phyloP scores from a whole-genome alignment of 495 filamentous ascomycete genomes.

The Podospora conica region DNA sequence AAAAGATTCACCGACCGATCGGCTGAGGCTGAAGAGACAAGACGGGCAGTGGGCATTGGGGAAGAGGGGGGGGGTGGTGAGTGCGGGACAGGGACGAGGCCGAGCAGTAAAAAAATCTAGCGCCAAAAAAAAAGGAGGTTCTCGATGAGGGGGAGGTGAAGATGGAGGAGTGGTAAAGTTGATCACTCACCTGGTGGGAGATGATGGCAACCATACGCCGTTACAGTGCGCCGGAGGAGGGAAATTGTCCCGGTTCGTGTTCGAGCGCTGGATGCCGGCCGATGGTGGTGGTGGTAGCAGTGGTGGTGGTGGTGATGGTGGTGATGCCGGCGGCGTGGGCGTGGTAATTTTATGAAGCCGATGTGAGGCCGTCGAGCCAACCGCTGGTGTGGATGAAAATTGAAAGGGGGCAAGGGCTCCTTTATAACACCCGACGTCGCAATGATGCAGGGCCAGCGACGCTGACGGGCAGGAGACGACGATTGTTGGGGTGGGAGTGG shows the following conservation, averaged over 20 bases:
- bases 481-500: background rate
- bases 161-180: background rate
- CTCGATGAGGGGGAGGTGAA: background rate
- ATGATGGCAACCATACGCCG: background rate
- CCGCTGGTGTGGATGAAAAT: conserved; percentile 11
- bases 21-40: conserved; percentile 8
- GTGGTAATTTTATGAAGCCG: background rate
- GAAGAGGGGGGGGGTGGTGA: background rate
- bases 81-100: background rate
- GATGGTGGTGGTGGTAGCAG: background rate
- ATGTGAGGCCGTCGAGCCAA: conserved; percentile 7
- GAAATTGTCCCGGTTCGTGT: background rate
- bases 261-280: background rate
- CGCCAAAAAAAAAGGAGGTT: background rate
- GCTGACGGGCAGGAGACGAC: conserved; percentile 1
- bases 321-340: background rate
- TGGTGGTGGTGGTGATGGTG: background rate
- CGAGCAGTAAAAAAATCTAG: background rate
- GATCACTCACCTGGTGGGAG: conserved; percentile 3
- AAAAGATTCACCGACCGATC: conserved; percentile 3
- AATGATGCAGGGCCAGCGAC: conserved; percentile 13
- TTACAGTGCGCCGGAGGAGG: background rate
- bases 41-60: background rate
- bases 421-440: conserved; percentile 17
- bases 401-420: conserved; percentile 16